Evolutionary conservation across 2,329 filamentous ascomycete species (phyloP), one percentile per base, ranked within the genome.

Genomic region (Pseudogymnoascus sp.): DNA sequence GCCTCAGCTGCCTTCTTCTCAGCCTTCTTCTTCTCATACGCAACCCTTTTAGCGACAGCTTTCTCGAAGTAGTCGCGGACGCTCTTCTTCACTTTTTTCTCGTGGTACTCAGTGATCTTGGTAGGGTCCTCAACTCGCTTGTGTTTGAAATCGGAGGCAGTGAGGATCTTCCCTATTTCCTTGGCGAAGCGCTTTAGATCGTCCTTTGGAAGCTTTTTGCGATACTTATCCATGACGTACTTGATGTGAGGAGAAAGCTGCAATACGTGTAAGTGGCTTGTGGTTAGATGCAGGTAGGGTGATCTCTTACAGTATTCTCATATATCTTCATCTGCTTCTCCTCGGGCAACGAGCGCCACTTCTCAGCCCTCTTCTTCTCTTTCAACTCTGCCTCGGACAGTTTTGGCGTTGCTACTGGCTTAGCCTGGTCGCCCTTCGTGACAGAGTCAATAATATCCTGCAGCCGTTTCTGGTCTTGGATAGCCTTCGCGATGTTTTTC

Each of bases 241-340:
- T 92, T 93, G 69, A 97, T 87, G 64, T 91, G 87, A 5, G 91
- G 91, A 72, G 88, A 90, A 6, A 97, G 81, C 91, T 95, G 68
- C 3, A 1, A 1, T 33, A 57, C 2, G 28, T 19, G n/a, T 5
- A 13, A 23, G 59, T 47, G 11, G 26, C 26, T 72, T 65, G 72
- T 69, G 62, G 63, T 44, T 36, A 35, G 36, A 10, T 11, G 9
- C 2, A 3, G 11, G 13, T 42, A 4, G 26, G 57, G 8, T 44
- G 33, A 4, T n/a, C 28, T 79, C 90, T 75, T 81, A 96, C 91
- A 61, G 92, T 96, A 72, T 93, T 93, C 75, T 97, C 93, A 71
- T 97, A 97, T 2, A 96, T 82, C 78, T 91, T 96, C 84, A 92
- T 96, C 76, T 95, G 91, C 77, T 97, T 97, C 68, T 97, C 93